These are phyloP conservation scores for Thecamonas trahens DNA, from an alignment of 78 protist species.

Conservation along the genomic window DNA sequence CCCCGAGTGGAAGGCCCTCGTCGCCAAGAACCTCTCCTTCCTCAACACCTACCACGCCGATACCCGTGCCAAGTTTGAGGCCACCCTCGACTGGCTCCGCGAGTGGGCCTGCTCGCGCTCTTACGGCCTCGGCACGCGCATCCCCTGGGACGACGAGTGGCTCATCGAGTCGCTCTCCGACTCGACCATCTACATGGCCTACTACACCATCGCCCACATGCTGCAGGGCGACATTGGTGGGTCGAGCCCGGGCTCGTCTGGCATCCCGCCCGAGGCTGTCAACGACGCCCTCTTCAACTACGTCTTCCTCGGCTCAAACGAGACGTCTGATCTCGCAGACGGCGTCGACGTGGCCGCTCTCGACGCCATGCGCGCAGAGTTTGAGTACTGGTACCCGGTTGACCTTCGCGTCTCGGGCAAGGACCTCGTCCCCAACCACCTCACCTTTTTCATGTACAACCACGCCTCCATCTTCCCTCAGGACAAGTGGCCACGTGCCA, in stretches of 20 bases:
- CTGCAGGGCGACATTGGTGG: conserved; percentile 86
- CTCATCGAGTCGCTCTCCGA: conserved; percentile 98
- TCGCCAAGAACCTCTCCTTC: background rate
- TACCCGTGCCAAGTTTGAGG: conserved; percentile 36
- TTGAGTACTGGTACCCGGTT: conserved; percentile 84
- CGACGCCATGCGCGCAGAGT: conserved; percentile 65
- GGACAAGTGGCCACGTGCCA: conserved; percentile 68
- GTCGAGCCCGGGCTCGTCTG: conserved; percentile 32
- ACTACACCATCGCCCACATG: conserved; percentile 94
- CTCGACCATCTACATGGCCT: conserved; percentile 99
- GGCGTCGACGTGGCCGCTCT: conserved; percentile 55
- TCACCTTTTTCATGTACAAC: conserved; percentile 95
- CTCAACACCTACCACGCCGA: conserved; percentile 28
- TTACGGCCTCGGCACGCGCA: conserved; percentile 95
- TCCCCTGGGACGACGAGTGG: conserved; percentile 88
- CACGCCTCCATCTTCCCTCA: conserved; percentile 93
- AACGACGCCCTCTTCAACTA: conserved; percentile 44
- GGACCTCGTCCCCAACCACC: conserved; percentile 97
- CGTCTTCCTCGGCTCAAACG: conserved; percentile 15
- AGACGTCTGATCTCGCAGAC: conserved; percentile 18
- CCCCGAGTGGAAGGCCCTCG: conserved; percentile 73
- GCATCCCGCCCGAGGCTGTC: conserved; percentile 68
- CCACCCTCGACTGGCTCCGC: conserved; percentile 49
- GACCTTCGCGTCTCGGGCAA: conserved; percentile 90
- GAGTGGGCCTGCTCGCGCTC: conserved; percentile 99